These are phyloP conservation scores for Penicillium sp. DNA, from an alignment of 2,329 filamentous ascomycete species.

Conservation along the genomic window DNA sequence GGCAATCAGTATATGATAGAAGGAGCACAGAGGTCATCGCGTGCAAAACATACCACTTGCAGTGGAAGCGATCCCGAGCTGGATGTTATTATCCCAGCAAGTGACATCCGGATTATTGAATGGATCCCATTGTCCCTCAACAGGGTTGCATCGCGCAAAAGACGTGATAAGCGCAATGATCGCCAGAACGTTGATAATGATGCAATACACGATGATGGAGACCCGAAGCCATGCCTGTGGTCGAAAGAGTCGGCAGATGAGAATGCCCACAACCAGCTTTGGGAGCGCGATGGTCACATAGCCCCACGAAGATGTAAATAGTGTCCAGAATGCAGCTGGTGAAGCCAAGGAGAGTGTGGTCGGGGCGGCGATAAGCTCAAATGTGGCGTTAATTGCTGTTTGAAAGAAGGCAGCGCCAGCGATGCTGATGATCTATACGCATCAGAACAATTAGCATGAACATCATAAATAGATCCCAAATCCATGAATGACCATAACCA, in stretches of 20 bases:
- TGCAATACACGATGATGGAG: neutral
- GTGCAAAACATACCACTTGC: neutral
- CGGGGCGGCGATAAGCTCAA: neutral
- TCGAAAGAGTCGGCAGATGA: neutral
- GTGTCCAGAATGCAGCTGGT: neutral
- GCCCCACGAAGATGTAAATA: neutral
- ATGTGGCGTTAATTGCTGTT: neutral
- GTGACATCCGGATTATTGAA: neutral
- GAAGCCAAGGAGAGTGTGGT: neutral
- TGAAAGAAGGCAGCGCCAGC: neutral
- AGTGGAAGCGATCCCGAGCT: neutral
- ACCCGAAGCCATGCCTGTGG: neutral
- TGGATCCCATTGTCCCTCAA: slow-evolving; percentile 5
- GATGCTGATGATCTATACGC: neutral
- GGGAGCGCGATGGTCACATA: neutral
- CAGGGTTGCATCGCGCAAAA: slow-evolving; percentile 1
- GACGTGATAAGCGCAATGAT: slow-evolving; percentile 1
- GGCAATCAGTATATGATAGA: neutral
- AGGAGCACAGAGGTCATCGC: neutral
- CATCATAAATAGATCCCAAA: no score
- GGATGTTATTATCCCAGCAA: slow-evolving; percentile 1
- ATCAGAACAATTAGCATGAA: neutral
- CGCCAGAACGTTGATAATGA: neutral
- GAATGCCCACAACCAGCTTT: neutral
- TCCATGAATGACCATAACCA: no score